A percentile compares a stretch with the other conserved stretches of the same genome.
Evolutionary conservation across 2,329 filamentous ascomycete genomes (phyloP).

Genomic region (Paecilomyces dactylethromorphus): DNA sequence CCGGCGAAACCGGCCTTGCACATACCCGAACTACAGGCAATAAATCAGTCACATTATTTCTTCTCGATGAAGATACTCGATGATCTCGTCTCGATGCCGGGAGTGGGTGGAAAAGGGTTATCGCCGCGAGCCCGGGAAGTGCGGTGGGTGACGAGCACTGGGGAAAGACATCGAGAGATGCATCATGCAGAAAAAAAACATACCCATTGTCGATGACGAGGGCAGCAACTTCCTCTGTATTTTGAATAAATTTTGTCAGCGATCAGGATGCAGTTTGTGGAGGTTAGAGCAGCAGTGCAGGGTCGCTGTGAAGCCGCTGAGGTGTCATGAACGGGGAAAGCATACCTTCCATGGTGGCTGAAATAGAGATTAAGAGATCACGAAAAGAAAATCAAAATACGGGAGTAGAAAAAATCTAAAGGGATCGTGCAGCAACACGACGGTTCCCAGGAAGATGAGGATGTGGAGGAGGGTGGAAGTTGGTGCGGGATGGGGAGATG

Average conservation of each 20-base stretch:
- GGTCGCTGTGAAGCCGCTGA: slow-evolving; percentile 17
- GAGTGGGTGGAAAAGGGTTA: background rate
- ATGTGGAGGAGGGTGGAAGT: slow-evolving; percentile 23
- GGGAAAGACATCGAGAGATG: slow-evolving; percentile 4
- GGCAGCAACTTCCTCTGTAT: slow-evolving; percentile 97
- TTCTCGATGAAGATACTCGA: background rate
- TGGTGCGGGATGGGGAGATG: slow-evolving; percentile 17
- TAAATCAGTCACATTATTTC: slow-evolving; percentile 15
- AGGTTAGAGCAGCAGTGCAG: slow-evolving; percentile 10
- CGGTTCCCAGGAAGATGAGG: slow-evolving; percentile 32
- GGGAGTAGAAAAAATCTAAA: slow-evolving; percentile 22
- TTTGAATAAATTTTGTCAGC: slow-evolving; percentile 33
- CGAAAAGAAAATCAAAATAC: slow-evolving; percentile 26
- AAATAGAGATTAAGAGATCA: slow-evolving; percentile 17
- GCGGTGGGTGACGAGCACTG: background rate
- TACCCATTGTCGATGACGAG: slow-evolving; percentile 99
- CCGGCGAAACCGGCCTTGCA: slow-evolving; percentile 99
- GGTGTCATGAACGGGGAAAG: slow-evolving; percentile 28
- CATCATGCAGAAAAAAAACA: slow-evolving; percentile 50
- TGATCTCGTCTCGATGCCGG: background rate
- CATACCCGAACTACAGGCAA: slow-evolving; percentile 85
- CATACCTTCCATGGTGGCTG: slow-evolving; percentile 61
- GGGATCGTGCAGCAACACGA: slow-evolving; percentile 23
- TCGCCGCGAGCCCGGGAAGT: background rate
- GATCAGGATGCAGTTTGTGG: slow-evolving; percentile 12